phyloP scores from a whole-genome alignment of 257 asterid genomes.

The Mentha longifolia region DNA sequence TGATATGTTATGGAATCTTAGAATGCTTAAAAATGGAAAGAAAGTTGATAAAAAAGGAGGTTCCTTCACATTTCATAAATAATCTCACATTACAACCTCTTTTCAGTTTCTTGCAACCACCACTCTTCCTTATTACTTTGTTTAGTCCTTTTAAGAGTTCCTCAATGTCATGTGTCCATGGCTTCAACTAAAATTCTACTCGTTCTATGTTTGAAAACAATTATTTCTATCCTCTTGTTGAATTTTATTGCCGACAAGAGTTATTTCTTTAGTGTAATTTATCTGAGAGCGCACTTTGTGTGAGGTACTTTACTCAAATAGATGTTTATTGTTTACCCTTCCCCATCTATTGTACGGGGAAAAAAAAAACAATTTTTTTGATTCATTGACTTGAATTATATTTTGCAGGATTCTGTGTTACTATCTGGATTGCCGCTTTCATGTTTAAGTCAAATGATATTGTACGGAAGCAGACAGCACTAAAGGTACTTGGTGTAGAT shows the following conservation, averaged over 20 bases:
- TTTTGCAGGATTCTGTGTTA: conserved; percentile 67
- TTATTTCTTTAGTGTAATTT: not conserved
- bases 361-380: not conserved
- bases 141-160: not conserved
- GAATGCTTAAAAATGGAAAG: conserved; percentile 1
- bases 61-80: not conserved
- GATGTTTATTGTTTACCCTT: not conserved
- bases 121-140: not conserved
- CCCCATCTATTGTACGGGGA: not conserved
- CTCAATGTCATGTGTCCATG: not conserved
- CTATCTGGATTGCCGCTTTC: conserved; percentile 80
- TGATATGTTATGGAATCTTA: not conserved
- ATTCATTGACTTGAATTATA: conserved; percentile 26
- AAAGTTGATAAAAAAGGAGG: not conserved
- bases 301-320: not conserved
- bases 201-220: not conserved
- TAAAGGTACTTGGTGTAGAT: conserved; percentile 56
- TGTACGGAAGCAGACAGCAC: conserved; percentile 83
- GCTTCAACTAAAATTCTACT: not conserved
- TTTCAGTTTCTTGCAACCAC: not conserved
- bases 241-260: not conserved
- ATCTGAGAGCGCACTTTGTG: not conserved
- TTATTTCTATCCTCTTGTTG: not conserved
- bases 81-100: not conserved
- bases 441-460: conserved; percentile 91